Evolutionary conservation across 2,329 filamentous ascomycete species (phyloP).

Genomic region (Fusarium palustre): DNA sequence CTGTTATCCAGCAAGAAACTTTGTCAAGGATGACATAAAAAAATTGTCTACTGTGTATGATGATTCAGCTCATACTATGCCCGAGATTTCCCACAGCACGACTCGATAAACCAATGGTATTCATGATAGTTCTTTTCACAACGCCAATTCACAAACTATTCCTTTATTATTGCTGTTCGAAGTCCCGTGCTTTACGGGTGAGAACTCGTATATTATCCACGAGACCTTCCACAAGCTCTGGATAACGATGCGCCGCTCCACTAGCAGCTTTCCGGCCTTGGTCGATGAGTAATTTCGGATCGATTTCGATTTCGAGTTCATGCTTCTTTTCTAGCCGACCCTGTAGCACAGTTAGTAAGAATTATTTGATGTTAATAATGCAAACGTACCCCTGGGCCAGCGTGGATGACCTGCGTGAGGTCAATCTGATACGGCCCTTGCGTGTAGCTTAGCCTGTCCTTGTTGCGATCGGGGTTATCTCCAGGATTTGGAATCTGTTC

Average conservation of each 20-base stretch:
- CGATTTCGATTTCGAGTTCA: constrained; percentile 83
- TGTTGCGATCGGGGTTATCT: constrained; percentile 73
- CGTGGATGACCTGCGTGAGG: constrained; percentile 84
- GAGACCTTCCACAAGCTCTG: constrained; percentile 77
- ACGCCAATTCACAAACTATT: neutral
- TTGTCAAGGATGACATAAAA: neutral
- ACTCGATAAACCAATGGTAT: constrained; percentile 2
- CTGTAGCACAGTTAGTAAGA: constrained; percentile 44
- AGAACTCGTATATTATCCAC: constrained; percentile 78
- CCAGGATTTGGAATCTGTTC: constrained; percentile 55
- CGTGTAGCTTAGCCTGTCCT: constrained; percentile 91
- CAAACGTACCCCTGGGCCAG: constrained; percentile 54
- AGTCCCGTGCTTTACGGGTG: constrained; percentile 58
- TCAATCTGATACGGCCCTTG: constrained; percentile 92
- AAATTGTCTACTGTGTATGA: neutral
- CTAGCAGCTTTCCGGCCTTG: constrained; percentile 70
- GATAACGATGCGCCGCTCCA: constrained; percentile 69
- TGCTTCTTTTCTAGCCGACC: constrained; percentile 72
- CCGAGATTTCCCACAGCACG: neutral
- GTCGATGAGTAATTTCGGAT: constrained; percentile 71
- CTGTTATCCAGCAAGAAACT: neutral
- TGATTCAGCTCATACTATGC: neutral
- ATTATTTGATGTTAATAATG: neutral
- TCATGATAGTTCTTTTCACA: neutral
- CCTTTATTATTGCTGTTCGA: constrained; percentile 25